Evolutionary conservation across 805 yeast genomes (phyloP).

Genomic region (Candida saitoana): DNA sequence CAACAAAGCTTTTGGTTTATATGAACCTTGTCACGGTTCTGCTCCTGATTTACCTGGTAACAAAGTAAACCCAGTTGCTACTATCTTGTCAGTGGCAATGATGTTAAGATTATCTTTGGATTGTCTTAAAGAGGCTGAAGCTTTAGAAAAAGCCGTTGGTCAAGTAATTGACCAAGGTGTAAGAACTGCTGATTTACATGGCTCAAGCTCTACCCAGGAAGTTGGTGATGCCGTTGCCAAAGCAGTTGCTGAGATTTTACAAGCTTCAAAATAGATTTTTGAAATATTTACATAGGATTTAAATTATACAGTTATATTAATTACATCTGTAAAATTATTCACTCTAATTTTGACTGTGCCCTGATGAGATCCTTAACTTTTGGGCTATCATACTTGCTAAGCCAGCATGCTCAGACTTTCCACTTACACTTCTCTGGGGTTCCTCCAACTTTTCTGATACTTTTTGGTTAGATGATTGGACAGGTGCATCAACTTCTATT

Average conservation of each 20-base stretch:
- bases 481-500: constrained; percentile 10
- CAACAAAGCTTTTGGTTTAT: constrained; percentile 89
- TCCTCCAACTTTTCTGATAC: constrained; percentile 31
- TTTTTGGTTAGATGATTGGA: constrained; percentile 14
- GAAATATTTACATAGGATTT: constrained; percentile 2
- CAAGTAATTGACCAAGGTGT: constrained; percentile 76
- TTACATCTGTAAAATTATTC: background rate
- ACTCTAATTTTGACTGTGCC: background rate
- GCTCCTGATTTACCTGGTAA: constrained; percentile 90
- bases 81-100: constrained; percentile 94
- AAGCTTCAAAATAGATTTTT: constrained; percentile 8
- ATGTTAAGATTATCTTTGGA: constrained; percentile 91
- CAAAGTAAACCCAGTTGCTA: constrained; percentile 93
- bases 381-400: background rate
- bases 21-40: constrained; percentile 98
- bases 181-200: constrained; percentile 90
- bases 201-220: constrained; percentile 75
- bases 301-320: too few relatives aligned
- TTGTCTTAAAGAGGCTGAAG: constrained; percentile 77
- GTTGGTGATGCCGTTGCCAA: constrained; percentile 92
- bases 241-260: constrained; percentile 58
- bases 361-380: background rate
- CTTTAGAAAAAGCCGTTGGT: constrained; percentile 83
- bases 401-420: background rate
- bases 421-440: constrained; percentile 6